Conservation (phyloP, 1,284 basidiomycete species). For the Trametes versicolor region DNA sequence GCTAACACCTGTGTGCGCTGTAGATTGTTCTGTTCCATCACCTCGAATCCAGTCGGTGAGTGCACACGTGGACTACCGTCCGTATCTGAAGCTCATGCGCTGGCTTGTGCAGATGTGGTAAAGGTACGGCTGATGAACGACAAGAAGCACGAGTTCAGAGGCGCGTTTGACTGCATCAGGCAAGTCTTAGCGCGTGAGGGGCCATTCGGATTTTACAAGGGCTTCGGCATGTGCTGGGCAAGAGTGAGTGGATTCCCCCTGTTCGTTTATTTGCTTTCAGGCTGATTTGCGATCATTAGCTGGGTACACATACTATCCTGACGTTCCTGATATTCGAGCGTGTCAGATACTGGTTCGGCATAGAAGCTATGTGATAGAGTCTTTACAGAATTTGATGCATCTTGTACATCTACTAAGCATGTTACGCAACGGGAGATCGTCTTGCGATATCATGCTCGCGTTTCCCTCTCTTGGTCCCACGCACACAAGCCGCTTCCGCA, state of each 20-base stretch:
- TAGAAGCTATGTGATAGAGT: constrained; percentile 47
- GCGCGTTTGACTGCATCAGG: constrained; percentile 46
- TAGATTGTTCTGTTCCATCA: constrained; percentile 51
- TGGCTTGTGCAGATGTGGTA: constrained; percentile 44
- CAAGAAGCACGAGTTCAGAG: constrained; percentile 45
- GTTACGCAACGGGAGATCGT: too few species aligned
- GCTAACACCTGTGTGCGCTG: background rate
- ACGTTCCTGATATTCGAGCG: constrained; percentile 50
- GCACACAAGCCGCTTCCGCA: too few species aligned
- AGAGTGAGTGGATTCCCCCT: constrained; percentile 39
- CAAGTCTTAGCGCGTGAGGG: constrained; percentile 47
- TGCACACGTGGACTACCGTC: background rate
- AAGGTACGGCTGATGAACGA: constrained; percentile 55
- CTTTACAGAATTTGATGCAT: background rate
- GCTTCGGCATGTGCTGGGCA: constrained; percentile 53
- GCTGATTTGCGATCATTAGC: constrained; percentile 32
- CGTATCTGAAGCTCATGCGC: background rate
- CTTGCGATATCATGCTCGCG: too few species aligned
- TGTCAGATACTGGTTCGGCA: constrained; percentile 45
- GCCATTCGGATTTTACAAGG: constrained; percentile 49
- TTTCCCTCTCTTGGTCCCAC: too few species aligned
- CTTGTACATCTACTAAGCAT: background rate
- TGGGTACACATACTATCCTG: constrained; percentile 50
- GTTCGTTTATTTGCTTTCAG: background rate
- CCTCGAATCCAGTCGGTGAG: constrained; percentile 52